Conservation (phyloP, 768 basidiomycete genomes). For the Floccularia luteovirens region DNA sequence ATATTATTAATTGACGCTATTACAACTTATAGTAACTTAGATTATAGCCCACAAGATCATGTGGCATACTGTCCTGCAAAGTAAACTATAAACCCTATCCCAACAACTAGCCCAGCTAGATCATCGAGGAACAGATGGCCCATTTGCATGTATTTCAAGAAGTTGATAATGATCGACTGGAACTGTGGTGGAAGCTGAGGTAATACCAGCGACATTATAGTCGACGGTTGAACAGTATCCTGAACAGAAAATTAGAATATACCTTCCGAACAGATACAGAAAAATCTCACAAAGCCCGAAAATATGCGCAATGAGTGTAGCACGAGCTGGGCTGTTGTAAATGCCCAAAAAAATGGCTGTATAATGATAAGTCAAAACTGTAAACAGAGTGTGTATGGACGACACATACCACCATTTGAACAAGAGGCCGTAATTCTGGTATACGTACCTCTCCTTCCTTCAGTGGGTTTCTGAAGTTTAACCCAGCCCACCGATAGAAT, state of each 20-base stretch:
- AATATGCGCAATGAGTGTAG: conserved; percentile 71
- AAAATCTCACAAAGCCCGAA: conserved; percentile 49
- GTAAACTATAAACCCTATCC: conserved; percentile 57
- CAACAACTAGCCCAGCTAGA: conserved; percentile 62
- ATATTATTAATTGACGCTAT: too few relatives aligned
- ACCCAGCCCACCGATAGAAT: conserved; percentile 61
- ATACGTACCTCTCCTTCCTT: conserved; percentile 24
- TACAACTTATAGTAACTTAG: too few relatives aligned
- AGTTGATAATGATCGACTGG: conserved; percentile 53
- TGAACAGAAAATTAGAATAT: conserved; percentile 14
- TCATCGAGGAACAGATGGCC: conserved; percentile 64
- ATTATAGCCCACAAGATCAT: too few relatives aligned
- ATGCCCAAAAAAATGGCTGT: conserved; percentile 81
- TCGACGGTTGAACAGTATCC: conserved; percentile 55
- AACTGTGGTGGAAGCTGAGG: conserved; percentile 62
- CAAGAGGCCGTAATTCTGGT: too few relatives aligned
- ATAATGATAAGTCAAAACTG: conserved; percentile 1
- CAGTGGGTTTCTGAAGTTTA: conserved; percentile 30
- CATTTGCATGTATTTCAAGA: conserved; percentile 64
- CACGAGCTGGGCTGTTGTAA: conserved; percentile 62
- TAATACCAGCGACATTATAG: conserved; percentile 49
- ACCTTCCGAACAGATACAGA: neutral
- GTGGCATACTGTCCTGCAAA: conserved; percentile 38
- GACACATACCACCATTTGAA: conserved; percentile 51
- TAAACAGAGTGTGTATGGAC: neutral